Conservation (phyloP, 148 eudicot genomes). For the Cornus kousa region DNA sequence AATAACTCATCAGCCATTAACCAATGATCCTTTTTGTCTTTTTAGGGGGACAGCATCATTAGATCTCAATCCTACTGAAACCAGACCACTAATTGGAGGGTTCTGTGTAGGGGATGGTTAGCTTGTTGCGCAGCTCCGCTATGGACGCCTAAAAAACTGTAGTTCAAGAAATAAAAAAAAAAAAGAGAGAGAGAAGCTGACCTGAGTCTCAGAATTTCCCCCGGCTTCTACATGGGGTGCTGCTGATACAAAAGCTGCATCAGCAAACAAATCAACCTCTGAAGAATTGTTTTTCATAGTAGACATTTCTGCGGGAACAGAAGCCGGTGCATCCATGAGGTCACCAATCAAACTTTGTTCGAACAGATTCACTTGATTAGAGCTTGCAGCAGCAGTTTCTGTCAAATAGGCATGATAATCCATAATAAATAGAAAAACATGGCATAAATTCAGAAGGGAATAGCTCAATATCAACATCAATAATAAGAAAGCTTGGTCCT, state of each 20-base stretch:
- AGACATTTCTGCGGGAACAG: conserved; percentile 45
- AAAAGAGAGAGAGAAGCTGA: conserved; percentile 5
- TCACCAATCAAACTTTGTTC: conserved; percentile 71
- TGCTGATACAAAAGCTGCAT: conserved; percentile 92
- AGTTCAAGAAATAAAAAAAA: not conserved
- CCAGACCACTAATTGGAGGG: no score
- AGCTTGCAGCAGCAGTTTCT: conserved; percentile 63
- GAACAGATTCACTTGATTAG: conserved; percentile 75
- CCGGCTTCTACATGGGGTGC: conserved; percentile 43
- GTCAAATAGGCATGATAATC: conserved; percentile 19
- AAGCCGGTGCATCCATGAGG: conserved; percentile 59
- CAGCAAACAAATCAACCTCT: conserved; percentile 91
- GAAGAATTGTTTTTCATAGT: conserved; percentile 30
- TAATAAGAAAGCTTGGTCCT: no score
- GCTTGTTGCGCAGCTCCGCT: no score
- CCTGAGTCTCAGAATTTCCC: conserved; percentile 53
- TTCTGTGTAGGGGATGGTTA: no score
- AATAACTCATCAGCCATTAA: not conserved
- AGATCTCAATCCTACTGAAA: no score
- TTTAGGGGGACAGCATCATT: no score
- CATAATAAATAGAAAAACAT: not conserved
- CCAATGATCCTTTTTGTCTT: no score
- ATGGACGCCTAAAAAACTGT: no score
- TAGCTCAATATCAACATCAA: not conserved
- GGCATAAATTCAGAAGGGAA: not conserved